Evolutionary conservation across 2,329 filamentous ascomycete genomes (phyloP), one percentile per base, ranked within the genome.

Genomic region (Fusarium irregulare): DNA sequence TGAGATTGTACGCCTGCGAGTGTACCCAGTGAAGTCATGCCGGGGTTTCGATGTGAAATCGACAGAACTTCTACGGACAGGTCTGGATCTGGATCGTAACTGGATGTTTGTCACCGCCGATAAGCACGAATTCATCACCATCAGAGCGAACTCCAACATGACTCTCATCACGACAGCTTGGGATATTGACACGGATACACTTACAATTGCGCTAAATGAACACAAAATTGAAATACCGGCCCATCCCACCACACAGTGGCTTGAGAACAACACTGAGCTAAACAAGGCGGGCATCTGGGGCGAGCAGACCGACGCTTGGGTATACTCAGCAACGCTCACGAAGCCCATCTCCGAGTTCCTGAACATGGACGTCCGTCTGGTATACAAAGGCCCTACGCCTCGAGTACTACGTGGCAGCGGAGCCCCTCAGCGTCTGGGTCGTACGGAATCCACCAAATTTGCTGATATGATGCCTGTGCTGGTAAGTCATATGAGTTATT

Each of bases 11-110:
- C 46, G 63, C 25, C 80, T 91, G 13, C 84, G 84, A 59, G 83
- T 90, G 71, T 90, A 91, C 75, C 89, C 89, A 14, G 87, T 91
- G 73, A 91, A 91, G 75, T 91, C 88, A 64, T 91, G 89, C 71
- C 87, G 89, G 47, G 89, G 89, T 12, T 82, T 91, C 70, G 81
- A 84, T 42, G 80, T 91, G 12, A 76, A 83, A 18, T 83, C 81
- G 4, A 83, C 86, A 3, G 81, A 79, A 7, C 80, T 91, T 2
- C 80, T 85, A 34, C 83, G 82, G 47, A 84, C 87, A 6, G 89
- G 89, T 0, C 82, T 91, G 13, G 86, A 88, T 46, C 80, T 91
- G 14, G 89, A 91, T 75, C 82, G 89, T 9, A 85, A 87, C 68
- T 91, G 89, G 88, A 91, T 91, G 89, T 88, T 91, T 77, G 83